Conservation (phyloP, 2,329 filamentous ascomycete genomes). For the Nothopassalora personata region DNA sequence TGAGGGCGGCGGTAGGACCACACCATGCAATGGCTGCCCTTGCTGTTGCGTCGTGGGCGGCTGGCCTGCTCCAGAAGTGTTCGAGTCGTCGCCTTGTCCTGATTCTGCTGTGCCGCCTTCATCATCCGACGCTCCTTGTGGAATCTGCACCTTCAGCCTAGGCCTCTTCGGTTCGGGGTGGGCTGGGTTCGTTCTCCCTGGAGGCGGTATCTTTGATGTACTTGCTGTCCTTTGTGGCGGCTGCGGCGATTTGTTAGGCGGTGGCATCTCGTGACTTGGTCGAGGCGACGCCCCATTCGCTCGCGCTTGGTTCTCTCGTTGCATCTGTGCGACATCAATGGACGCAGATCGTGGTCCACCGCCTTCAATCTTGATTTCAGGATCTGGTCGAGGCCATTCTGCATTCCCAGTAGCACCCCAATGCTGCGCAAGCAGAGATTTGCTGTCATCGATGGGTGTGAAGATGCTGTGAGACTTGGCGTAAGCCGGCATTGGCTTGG, state of each 20-base stretch:
- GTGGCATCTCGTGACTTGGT: constrained; percentile 39
- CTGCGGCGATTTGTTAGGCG: constrained; percentile 30
- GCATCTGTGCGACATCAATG: constrained; percentile 56
- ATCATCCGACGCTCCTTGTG: constrained; percentile 75
- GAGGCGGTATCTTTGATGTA: constrained; percentile 60
- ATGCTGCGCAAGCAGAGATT: constrained; percentile 82
- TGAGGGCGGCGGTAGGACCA: constrained; percentile 87
- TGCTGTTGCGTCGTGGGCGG: constrained; percentile 43
- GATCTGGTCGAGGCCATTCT: constrained; percentile 42
- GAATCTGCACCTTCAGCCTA: constrained; percentile 87
- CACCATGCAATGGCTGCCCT: constrained; percentile 43
- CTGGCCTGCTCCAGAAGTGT: constrained; percentile 28
- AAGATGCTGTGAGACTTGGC: constrained; percentile 86
- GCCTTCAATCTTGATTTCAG: constrained; percentile 39
- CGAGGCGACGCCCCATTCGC: constrained; percentile 50
- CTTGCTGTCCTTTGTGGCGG: constrained; percentile 49
- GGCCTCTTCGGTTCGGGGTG: constrained; percentile 67
- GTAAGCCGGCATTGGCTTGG: constrained; percentile 55
- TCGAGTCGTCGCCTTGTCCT: constrained; percentile 52
- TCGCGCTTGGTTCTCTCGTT: constrained; percentile 40
- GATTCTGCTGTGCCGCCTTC: constrained; percentile 68
- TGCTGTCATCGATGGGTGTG: constrained; percentile 90
- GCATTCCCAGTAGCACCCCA: constrained; percentile 53
- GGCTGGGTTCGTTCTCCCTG: constrained; percentile 72
- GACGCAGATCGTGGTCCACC: constrained; percentile 55